These are phyloP conservation scores for Solanum chilense DNA, from an alignment of 257 asterid genomes.

Conservation along the genomic window DNA sequence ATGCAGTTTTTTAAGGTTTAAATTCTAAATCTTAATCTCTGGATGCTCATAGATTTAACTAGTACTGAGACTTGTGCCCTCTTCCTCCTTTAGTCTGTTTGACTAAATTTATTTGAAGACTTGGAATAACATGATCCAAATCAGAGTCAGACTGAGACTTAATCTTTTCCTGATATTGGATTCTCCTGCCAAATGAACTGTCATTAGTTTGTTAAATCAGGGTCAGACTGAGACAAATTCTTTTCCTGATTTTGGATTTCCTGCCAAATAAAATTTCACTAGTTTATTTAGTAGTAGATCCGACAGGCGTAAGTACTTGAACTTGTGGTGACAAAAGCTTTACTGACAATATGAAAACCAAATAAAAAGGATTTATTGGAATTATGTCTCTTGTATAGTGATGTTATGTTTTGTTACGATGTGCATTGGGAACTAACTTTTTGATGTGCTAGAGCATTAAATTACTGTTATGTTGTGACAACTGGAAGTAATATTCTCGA, in stretches of 20 bases:
- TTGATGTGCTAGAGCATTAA: neutral
- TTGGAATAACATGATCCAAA: neutral
- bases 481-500: neutral
- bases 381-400: neutral
- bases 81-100: neutral
- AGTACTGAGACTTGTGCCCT: neutral
- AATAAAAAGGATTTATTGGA: neutral
- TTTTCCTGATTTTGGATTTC: neutral
- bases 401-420: neutral
- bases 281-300: neutral
- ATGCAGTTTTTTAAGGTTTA: neutral
- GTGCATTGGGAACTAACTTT: neutral
- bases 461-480: neutral
- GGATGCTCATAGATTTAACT: neutral
- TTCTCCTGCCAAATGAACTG: neutral
- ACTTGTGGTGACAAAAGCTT: neutral
- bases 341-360: neutral
- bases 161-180: neutral
- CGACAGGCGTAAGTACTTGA: neutral
- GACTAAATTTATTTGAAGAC: neutral
- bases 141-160: neutral
- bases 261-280: neutral
- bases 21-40: neutral
- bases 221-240: neutral
- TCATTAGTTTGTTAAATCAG: neutral